A percentile compares a stretch with the other conserved stretches of the same genome.
Evolutionary conservation across 371 early-diverging fungal species (phyloP).

Genomic region (Rozella allomycis): DNA sequence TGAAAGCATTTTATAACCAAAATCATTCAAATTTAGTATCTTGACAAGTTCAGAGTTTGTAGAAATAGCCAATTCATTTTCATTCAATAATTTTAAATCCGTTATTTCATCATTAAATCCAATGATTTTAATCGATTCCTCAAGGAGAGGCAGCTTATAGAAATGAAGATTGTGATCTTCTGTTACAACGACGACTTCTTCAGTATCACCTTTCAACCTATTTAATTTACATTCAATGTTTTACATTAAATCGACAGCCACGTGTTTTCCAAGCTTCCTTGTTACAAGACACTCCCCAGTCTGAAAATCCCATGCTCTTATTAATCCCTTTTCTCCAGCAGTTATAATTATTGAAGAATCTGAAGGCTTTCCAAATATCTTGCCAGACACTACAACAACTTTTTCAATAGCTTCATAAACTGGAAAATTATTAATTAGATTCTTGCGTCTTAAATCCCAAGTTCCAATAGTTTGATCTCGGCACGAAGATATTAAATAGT

Average conservation of each 20-base stretch:
- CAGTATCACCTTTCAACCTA: constrained; percentile 28
- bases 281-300: constrained; percentile 25
- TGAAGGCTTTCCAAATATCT: constrained; percentile 1
- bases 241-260: constrained; percentile 31
- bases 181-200: constrained; percentile 45
- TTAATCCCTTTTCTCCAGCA: constrained; percentile 51
- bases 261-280: constrained; percentile 43
- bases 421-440: constrained; percentile 58
- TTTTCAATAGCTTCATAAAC: constrained; percentile 50
- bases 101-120: constrained; percentile 90
- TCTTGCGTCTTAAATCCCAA: constrained; percentile 53
- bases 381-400: constrained; percentile 1
- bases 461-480: constrained; percentile 85
- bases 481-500: constrained; percentile 58
- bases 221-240: constrained; percentile 28
- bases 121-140: constrained; percentile 52
- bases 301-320: constrained; percentile 15
- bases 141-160: constrained; percentile 29
- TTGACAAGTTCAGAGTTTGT: constrained; percentile 54
- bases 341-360: constrained; percentile 40
- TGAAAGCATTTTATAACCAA: constrained; percentile 56
- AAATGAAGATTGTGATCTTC: constrained; percentile 74
- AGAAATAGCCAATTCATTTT: constrained; percentile 55
- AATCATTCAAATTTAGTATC: constrained; percentile 33
- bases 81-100: constrained; percentile 54